phyloP scores from a whole-genome alignment of 1,139 yeast genomes.

The Scheffersomyces lignicola region DNA sequence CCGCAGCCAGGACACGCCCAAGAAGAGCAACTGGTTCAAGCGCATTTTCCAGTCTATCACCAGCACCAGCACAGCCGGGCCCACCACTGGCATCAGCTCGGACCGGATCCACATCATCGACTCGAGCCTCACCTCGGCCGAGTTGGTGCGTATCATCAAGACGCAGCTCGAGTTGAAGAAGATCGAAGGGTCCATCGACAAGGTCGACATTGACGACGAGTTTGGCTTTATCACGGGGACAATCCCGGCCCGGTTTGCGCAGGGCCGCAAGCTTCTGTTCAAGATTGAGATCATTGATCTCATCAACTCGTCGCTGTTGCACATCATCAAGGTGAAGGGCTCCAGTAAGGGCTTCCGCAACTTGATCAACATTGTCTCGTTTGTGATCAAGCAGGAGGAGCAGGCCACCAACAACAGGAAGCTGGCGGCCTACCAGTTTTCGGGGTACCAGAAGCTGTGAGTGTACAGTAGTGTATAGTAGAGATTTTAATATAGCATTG shows the following conservation, averaged over 20 bases:
- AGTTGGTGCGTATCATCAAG: constrained; percentile 34
- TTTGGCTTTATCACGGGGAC: constrained; percentile 47
- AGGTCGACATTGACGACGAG: constrained; percentile 44
- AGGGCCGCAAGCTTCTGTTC: constrained; percentile 50
- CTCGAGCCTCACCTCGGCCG: constrained; percentile 28
- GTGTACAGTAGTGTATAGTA: no score
- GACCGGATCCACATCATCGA: constrained; percentile 29
- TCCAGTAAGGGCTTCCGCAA: constrained; percentile 64
- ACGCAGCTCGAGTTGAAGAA: constrained; percentile 48
- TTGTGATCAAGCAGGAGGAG: constrained; percentile 39
- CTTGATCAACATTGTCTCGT: constrained; percentile 49
- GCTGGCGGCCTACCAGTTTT: constrained; percentile 4
- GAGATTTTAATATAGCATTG: no score
- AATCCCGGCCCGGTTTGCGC: constrained; percentile 49
- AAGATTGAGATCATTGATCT: constrained; percentile 45
- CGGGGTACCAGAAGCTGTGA: constrained; percentile 2
- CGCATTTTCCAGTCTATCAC: constrained; percentile 31
- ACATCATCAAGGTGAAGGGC: constrained; percentile 61
- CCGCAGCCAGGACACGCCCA: constrained; percentile 9
- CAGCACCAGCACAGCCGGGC: constrained; percentile 8
- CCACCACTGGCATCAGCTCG: constrained; percentile 2
- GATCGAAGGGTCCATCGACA: constrained; percentile 50
- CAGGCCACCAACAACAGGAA: constrained; percentile 22
- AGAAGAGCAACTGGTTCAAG: constrained; percentile 38
- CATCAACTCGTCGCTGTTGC: constrained; percentile 47